Conservation (phyloP, 768 basidiomycete species). For the Amanita subjunquillea region DNA sequence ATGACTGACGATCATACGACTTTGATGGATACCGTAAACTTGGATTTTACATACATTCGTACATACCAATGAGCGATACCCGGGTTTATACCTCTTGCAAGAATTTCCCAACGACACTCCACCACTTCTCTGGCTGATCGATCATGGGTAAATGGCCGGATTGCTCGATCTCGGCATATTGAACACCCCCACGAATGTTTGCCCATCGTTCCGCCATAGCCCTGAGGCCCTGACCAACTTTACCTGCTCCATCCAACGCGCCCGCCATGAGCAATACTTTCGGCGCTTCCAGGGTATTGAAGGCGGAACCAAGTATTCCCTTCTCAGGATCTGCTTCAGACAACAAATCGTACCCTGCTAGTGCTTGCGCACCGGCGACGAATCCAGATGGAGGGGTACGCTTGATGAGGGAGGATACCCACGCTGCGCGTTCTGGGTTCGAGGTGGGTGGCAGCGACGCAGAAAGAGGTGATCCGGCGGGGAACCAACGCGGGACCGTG, state of each 20-base stretch:
- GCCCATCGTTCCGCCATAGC: slow-evolving; percentile 24
- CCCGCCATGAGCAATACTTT: slow-evolving; percentile 36
- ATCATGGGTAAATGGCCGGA: slow-evolving; percentile 46
- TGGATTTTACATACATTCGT: neutral
- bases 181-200: slow-evolving; percentile 7
- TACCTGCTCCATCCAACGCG: slow-evolving; percentile 36
- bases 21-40: neutral
- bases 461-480: slow-evolving; percentile 18
- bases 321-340: neutral
- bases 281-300: slow-evolving; percentile 14
- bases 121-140: slow-evolving; percentile 33
- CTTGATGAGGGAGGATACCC: slow-evolving; percentile 27
- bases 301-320: neutral
- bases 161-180: slow-evolving; percentile 23
- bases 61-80: neutral
- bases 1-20: neutral
- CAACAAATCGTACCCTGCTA: slow-evolving; percentile 34
- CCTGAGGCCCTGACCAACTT: slow-evolving; percentile 28
- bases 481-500: slow-evolving; percentile 42
- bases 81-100: neutral
- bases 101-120: slow-evolving; percentile 22
- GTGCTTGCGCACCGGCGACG: slow-evolving; percentile 32
- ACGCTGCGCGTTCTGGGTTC: slow-evolving; percentile 11
- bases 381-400: slow-evolving; percentile 33
- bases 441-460: neutral